A percentile compares a stretch with the other conserved stretches of the same genome.
Conservation (phyloP, 176 grass and related monocot genomes). For the Rhipidocladum racemiflorum region DNA sequence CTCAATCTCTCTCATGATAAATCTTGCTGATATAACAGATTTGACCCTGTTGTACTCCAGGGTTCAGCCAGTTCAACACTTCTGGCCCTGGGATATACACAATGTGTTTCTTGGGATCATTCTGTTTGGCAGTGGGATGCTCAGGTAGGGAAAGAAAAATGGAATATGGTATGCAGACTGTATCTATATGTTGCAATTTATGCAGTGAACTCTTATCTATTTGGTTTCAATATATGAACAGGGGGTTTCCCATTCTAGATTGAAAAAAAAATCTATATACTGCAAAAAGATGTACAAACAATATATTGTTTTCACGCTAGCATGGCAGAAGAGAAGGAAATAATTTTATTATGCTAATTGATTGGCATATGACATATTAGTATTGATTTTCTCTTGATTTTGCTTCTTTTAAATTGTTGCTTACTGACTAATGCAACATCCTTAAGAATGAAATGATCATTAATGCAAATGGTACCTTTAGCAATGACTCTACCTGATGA, state of each 20-base stretch:
- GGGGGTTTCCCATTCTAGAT: not conserved
- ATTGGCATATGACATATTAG: no score
- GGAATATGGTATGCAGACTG: conserved; percentile 45
- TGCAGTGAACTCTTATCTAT: not conserved
- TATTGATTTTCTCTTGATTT: no score
- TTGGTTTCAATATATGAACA: not conserved
- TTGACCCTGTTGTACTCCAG: no score
- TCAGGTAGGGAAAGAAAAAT: conserved; percentile 52
- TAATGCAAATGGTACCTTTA: no score
- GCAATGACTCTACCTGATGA: no score
- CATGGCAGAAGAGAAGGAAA: not conserved
- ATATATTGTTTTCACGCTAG: not conserved
- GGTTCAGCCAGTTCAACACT: no score
- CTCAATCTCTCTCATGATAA: no score
- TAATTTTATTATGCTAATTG: not conserved
- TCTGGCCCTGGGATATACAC: no score
- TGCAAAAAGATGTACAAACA: not conserved
- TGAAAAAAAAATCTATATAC: not conserved
- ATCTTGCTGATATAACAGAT: no score
- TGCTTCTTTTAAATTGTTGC: no score
- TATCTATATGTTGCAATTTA: conserved; percentile 20
- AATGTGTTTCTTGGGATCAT: conserved; percentile 61
- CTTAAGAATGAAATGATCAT: no score
- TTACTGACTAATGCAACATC: no score
- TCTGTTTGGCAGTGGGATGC: conserved; percentile 68